Base-by-base conservation (phyloP, 441 rosid species). In the Erysimum cheiri region DNA sequence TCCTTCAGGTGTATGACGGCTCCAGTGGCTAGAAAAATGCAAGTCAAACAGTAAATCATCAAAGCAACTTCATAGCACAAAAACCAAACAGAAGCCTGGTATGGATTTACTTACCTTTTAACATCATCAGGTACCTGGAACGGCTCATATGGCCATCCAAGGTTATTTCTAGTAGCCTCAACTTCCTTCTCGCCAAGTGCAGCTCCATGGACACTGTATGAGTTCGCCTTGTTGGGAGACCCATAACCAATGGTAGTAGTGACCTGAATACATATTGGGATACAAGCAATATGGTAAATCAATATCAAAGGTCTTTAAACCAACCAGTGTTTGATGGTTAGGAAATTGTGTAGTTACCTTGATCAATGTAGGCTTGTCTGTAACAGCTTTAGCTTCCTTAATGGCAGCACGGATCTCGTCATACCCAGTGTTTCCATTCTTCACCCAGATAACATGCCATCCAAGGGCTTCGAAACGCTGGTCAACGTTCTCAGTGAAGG, bases 1-100 rank as follows among this genome's bases (percentile, higher is more conserved):
- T 33, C 99, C 99, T n/a, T 61, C 79, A 11, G 90, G 73, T 17
- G 54, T 67, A 64, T 96, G 99, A 76, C 98, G 98, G 68, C 93
- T 87, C 99, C 98, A 96, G 72, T 93, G 99, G 81, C 99, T 96
- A 78, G 53, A 60, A 60, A 44, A 73, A 66, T 39, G 55, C 39
- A 63, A 32, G 33, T 15, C 58, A 64, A 5, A 59, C 8, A 8
- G 24, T 64, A 29, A 70, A 63, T n/a, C 57, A 76, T 31, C 65
- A 62, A 19, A 37, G 32, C 24, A 33, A 2, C 9, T 39, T 29
- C 52, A 52, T 15, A 36, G 58, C 61, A 54, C 4, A 3, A 67
- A 56, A 52, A 26, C 13, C 11, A 50, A 70, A 67, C 57, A 68
- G 22, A 26, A 12, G 44, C 33, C 6, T 39, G 22, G 26, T 37